Base-by-base conservation (phyloP, 177 flowering plant species). In the Vitis hybrid region DNA sequence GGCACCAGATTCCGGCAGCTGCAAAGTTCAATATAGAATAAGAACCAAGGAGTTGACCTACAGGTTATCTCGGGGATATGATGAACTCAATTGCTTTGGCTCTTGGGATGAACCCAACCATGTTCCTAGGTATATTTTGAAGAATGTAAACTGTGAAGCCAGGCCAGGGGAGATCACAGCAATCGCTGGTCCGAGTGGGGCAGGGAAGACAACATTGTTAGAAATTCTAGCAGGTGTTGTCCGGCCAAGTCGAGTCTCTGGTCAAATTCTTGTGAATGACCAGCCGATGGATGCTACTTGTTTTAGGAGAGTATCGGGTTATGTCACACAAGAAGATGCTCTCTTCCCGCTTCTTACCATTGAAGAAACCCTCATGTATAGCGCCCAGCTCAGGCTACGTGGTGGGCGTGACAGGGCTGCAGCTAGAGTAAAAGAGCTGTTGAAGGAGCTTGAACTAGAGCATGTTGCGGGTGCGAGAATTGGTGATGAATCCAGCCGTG, bases 101-200 rank as follows among this genome's bases (percentile, higher is more conserved):
- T 76, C 64, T 10, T 73, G 72, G 61, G 68, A 65, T 10, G 69
- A 19, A 57, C 11, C 62, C 18, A 73, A 21, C 49, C 18, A 18
- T 56, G 21, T 21, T 32, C 51, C 80, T 6, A 82, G 62, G 77
- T 74, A 65, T 75, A 79, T 93, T 57, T 72, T 93, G 65, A 78
- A 78, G 75, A 75, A 81, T 66, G 92, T 93, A 1, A 76, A 56
- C 48, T 87, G 87, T 70, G 89, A 83, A 39, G 97, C 91, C 1
- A 82, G 64, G 64, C 82, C 89, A 0, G 91, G 91, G 34, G 85
- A 91, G 79, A 70, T 93, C 68, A 86, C 88, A 0, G 95, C 97
- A 0, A 87, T 93, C 13, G 98, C 90, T 1, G 98, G 97, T n/a
- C 97, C 95, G 1, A 91, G 97, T 61, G 98, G 98, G 1, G 94